phyloP scores from a whole-genome alignment of 768 basidiomycete species.

The Boletellus ananas region DNA sequence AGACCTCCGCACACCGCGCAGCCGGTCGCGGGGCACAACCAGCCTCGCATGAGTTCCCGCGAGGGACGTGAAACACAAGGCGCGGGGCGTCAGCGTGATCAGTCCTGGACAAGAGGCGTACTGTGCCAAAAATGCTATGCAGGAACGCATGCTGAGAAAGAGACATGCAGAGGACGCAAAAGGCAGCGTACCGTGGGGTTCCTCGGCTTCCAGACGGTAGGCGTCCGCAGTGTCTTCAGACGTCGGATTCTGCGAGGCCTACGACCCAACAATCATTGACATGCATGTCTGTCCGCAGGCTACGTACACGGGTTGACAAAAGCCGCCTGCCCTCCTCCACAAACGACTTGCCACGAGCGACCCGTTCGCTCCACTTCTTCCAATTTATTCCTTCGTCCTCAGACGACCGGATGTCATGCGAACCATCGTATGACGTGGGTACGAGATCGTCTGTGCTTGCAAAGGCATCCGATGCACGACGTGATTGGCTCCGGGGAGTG shows the following conservation, averaged over 20 bases:
- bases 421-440: not conserved
- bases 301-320: conserved; percentile 35
- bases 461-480: conserved; percentile 14
- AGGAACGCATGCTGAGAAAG: not conserved
- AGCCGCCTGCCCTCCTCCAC: conserved; percentile 41
- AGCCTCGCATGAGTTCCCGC: conserved; percentile 43
- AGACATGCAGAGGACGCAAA: not conserved
- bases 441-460: conserved; percentile 4
- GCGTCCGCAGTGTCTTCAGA: not conserved
- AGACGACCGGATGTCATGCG: conserved; percentile 1
- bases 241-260: conserved; percentile 9
- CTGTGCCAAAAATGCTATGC: conserved; percentile 59
- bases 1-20: conserved; percentile 57
- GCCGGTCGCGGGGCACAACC: conserved; percentile 40
- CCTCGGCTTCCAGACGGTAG: conserved; percentile 10
- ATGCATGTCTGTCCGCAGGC: conserved; percentile 10
- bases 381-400: conserved; percentile 38
- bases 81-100: conserved; percentile 50
- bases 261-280: not conserved
- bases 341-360: conserved; percentile 44
- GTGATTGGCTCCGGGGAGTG: conserved; percentile 16
- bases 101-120: conserved; percentile 52
- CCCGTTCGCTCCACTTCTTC: conserved; percentile 54
- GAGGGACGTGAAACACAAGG: conserved; percentile 54
- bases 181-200: conserved; percentile 34